phyloP scores from a whole-genome alignment of 371 early-diverging fungal genomes.

The Zopfochytrium polystomum region DNA sequence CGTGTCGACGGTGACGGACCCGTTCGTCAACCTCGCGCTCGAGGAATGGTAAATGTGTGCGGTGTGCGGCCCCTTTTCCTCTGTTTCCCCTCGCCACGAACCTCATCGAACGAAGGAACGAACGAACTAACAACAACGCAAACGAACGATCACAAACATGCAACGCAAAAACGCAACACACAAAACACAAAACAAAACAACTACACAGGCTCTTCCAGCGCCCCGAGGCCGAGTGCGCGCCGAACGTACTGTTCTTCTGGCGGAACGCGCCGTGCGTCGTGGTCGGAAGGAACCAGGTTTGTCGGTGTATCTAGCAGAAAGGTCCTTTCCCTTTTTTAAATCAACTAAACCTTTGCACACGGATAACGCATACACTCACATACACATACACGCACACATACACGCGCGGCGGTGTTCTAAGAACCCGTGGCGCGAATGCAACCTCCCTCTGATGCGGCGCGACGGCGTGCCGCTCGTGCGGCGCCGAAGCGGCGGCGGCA shows the following conservation, averaged over 20 bases:
- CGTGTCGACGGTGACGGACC: slow-evolving; percentile 56
- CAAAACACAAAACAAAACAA: no score
- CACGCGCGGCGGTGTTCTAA: no score
- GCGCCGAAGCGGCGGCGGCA: slow-evolving; percentile 91
- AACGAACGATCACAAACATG: no score
- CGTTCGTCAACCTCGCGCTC: slow-evolving; percentile 84
- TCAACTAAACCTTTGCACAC: no score
- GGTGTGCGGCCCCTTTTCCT: no score
- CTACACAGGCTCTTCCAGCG: slow-evolving; percentile 42
- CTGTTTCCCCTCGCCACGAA: no score
- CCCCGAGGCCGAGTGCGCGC: slow-evolving; percentile 3
- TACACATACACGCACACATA: background rate
- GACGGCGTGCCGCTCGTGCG: slow-evolving; percentile 77
- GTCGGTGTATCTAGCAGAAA: background rate
- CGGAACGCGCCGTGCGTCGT: slow-evolving; percentile 87
- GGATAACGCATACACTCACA: background rate
- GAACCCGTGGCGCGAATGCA: slow-evolving; percentile 94
- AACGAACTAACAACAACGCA: no score
- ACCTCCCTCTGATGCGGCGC: slow-evolving; percentile 63
- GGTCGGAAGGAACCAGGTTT: slow-evolving; percentile 89
- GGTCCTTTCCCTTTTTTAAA: background rate
- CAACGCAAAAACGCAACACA: no score
- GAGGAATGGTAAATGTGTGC: slow-evolving; percentile 89
- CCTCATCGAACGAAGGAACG: no score
- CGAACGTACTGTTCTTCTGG: slow-evolving; percentile 76